Percentiles rank a stretch among this genome's conserved stretches.
Conservation (phyloP, 805 yeast species). For the Clavispora asparagi region DNA sequence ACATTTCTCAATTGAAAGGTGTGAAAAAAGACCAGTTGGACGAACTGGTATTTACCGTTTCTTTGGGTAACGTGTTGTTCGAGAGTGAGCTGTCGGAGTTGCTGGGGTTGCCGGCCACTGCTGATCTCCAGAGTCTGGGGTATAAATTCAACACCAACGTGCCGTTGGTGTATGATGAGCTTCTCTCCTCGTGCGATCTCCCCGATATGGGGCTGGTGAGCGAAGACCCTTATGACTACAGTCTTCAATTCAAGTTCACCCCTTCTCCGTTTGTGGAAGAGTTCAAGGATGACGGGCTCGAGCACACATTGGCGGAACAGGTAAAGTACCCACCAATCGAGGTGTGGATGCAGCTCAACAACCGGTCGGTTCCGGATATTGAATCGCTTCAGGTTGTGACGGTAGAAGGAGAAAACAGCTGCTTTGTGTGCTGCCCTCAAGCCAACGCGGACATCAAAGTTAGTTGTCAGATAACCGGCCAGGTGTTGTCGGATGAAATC, state of each 20-base stretch:
- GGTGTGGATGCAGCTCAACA: slow-evolving; percentile 45
- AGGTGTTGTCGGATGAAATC: slow-evolving; percentile 19
- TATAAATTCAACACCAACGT: slow-evolving; percentile 31
- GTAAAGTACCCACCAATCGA: slow-evolving; percentile 49
- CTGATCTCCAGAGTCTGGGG: background rate
- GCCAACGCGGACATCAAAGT: slow-evolving; percentile 41
- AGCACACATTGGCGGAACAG: slow-evolving; percentile 11
- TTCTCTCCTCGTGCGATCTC: slow-evolving; percentile 13
- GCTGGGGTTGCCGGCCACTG: background rate
- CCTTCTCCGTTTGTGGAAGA: slow-evolving; percentile 37
- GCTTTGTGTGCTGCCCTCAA: slow-evolving; percentile 39
- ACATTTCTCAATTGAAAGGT: slow-evolving; percentile 19
- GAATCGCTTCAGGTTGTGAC: slow-evolving; percentile 39
- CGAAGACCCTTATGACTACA: slow-evolving; percentile 24
- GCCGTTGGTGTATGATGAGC: slow-evolving; percentile 27
- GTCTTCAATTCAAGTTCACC: slow-evolving; percentile 41
- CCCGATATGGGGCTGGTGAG: slow-evolving; percentile 6
- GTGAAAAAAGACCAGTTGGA: slow-evolving; percentile 14
- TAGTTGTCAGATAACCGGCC: slow-evolving; percentile 33
- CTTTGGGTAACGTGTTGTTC: slow-evolving; percentile 37
- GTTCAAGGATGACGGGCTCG: slow-evolving; percentile 1
- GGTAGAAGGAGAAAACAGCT: slow-evolving; percentile 41
- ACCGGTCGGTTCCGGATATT: slow-evolving; percentile 30
- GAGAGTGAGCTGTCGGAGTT: slow-evolving; percentile 9
- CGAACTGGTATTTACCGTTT: slow-evolving; percentile 28